Base-by-base conservation (phyloP, 306 rosid species). In the Abrus precatorius region DNA sequence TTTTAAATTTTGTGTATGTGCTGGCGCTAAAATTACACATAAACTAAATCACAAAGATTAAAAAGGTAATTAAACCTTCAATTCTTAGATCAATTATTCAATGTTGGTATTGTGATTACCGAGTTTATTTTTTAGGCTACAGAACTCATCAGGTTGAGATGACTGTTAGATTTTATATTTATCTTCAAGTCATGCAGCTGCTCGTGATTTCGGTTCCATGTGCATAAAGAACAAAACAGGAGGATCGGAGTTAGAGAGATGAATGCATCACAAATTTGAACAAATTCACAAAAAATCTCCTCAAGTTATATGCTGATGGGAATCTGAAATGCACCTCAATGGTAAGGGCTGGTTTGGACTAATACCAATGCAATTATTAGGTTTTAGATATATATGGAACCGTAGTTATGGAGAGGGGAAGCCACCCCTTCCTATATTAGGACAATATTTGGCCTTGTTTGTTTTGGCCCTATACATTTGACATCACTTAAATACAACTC, bases 121-220 rank as follows among this genome's bases (percentile, higher is more conserved):
- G 40, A 30, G 29, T 73, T 53, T 11, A 20, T 27, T 7, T 57
- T 60, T 60, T 60, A 44, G 69, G 45, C 41, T 14, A 28, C 69
- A 45, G 48, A 75, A 52, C 50, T 33, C 59, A 73, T 53, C 55
- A 71, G 47, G 79, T 63, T 63, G 74, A 80, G 52, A 72, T 65
- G 50, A 57, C 55, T 7, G 30, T 62, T 73, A 36, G 59, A n/a
- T 41, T 50, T 41, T 72, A 30, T 20, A 20, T 63, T 32, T 62
- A 14, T 62, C 48, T 74, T 7, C 57, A 43, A 74, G 68, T 10
- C 12, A 74, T 29, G 28, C 7, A 50, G 34, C 50, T 69, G 29
- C 61, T 68, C 0, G 20, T 33, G 62, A 56, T 60, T 48, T 59
- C 29, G 11, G 65, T 28, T 53, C 49, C 29, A 5, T 50, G 32